Evolutionary conservation across 2,329 filamentous ascomycete species (phyloP).

Genomic region (Ilyonectria sp.): DNA sequence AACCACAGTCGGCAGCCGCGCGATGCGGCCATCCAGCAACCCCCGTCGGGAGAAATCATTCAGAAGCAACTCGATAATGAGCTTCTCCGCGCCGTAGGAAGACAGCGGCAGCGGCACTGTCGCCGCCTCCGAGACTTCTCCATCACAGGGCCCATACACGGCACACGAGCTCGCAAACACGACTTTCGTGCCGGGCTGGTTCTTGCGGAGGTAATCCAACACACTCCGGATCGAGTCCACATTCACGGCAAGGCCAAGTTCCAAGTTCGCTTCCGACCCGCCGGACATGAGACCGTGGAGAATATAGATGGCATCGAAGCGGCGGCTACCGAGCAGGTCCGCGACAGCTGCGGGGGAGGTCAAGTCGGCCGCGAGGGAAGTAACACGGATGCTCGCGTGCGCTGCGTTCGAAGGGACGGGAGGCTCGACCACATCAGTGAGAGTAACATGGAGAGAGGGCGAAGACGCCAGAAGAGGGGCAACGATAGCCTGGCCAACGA

Average conservation of each 20-base stretch:
- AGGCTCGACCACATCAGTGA: constrained; percentile 71
- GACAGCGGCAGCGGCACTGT: constrained; percentile 63
- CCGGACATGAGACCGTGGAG: constrained; percentile 77
- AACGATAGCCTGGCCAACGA: constrained; percentile 75
- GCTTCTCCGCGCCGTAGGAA: constrained; percentile 75
- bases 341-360: constrained; percentile 39
- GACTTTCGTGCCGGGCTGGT: constrained; percentile 65
- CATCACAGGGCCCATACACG: constrained; percentile 64
- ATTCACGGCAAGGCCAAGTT: constrained; percentile 70
- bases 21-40: constrained; percentile 69
- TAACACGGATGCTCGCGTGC: constrained; percentile 47
- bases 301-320: constrained; percentile 66
- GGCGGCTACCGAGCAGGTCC: constrained; percentile 48
- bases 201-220: constrained; percentile 64
- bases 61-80: constrained; percentile 68
- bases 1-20: constrained; percentile 73
- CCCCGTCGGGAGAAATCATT: constrained; percentile 61
- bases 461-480: constrained; percentile 65
- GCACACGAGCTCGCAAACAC: constrained; percentile 73
- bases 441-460: constrained; percentile 59
- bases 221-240: constrained; percentile 69
- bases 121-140: constrained; percentile 35
- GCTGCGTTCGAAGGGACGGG: constrained; percentile 59
- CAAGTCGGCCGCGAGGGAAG: constrained; percentile 46
- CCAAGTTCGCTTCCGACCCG: constrained; percentile 72